A percentile compares a stretch with the other conserved stretches of the same genome.
These are phyloP conservation scores for Rhynchospora tenuis DNA, from an alignment of 176 grass and related monocot species.

Conservation along the genomic window DNA sequence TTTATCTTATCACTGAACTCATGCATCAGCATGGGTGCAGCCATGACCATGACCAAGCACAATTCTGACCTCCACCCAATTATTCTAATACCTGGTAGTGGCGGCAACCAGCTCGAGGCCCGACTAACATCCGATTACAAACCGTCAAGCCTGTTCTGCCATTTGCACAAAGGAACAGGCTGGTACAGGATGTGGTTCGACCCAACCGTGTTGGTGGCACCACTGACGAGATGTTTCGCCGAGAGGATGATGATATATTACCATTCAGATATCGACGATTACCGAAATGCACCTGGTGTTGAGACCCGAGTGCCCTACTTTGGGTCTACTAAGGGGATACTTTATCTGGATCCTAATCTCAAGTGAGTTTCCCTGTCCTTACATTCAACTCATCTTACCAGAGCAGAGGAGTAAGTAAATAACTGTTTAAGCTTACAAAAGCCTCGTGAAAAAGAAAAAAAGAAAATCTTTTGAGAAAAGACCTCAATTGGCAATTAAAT, in stretches of 20 bases:
- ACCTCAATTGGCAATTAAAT: too few species aligned
- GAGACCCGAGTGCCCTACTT: conserved; percentile 54
- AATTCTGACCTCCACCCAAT: conserved; percentile 54
- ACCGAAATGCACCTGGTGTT: conserved; percentile 68
- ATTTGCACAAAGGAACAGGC: conserved; percentile 24
- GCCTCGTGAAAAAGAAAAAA: not conserved
- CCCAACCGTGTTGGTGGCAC: conserved; percentile 52
- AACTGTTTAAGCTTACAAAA: not conserved
- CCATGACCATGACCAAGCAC: conserved; percentile 2
- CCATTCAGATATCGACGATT: conserved; percentile 50
- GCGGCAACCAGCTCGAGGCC: conserved; percentile 90
- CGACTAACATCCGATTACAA: conserved; percentile 56
- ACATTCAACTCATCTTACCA: not conserved
- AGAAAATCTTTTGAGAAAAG: not conserved
- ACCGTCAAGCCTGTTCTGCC: conserved; percentile 60
- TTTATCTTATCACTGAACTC: conserved; percentile 4
- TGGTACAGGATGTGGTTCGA: conserved; percentile 97
- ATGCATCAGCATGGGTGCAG: not conserved
- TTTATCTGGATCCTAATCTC: conserved; percentile 56
- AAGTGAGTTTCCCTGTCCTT: conserved; percentile 30
- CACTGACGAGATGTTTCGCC: conserved; percentile 69
- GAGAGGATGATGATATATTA: conserved; percentile 60
- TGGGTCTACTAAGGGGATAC: conserved; percentile 52
- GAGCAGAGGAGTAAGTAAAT: not conserved
- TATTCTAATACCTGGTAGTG: conserved; percentile 65